Base-by-base conservation (phyloP, 768 basidiomycete species). In the Calocybe gangraenosa region DNA sequence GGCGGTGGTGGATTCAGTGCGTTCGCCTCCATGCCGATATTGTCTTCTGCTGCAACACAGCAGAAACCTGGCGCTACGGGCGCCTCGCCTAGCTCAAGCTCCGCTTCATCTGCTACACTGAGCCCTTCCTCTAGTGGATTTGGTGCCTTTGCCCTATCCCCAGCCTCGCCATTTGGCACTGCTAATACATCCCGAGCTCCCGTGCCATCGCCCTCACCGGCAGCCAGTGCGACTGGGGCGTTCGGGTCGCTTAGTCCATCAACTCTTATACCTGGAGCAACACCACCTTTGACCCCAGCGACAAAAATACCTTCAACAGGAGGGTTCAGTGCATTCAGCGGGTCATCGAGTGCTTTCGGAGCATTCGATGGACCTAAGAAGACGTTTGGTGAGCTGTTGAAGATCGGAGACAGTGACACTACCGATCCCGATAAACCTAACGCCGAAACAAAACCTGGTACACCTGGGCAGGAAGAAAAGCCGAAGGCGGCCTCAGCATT, bases 301-400 rank as follows among this genome's bases (percentile, higher is more conserved):
- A 49, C 62, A 6, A 61, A 58, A 45, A 47, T 60, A 10, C 49
- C 69, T 0, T 40, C 59, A 10, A 55, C 64, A 1, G 66, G 73
- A 21, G 80, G 70, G 2, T 84, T 84, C 52, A 55, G 70, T 25
- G 73, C 78, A 0, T 81, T 81, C 52, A 70, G 74, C 11, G 72
- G 73, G 1, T 41, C 65, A 3, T 48, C 64, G 0, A 61, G 61
- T 33, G 68, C 70, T 1, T 79, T 83, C 47, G 61, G 66, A 3
- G 64, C 70, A 13, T 64, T 71, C 42, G 53, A 69, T 5, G 68
- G 65, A 0, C 62, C 65, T 1, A 64, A 67, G 28, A 76, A 73
- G 52, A 77, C 85, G 0, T 90, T 84, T 52, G 62, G 67, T n/a
- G 81, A 87, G 21, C 56, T 87, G 37, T 62, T 87, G 46, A 75